Evolutionary conservation across 441 rosid genomes (phyloP).

Genomic region (Brassica balearica): DNA sequence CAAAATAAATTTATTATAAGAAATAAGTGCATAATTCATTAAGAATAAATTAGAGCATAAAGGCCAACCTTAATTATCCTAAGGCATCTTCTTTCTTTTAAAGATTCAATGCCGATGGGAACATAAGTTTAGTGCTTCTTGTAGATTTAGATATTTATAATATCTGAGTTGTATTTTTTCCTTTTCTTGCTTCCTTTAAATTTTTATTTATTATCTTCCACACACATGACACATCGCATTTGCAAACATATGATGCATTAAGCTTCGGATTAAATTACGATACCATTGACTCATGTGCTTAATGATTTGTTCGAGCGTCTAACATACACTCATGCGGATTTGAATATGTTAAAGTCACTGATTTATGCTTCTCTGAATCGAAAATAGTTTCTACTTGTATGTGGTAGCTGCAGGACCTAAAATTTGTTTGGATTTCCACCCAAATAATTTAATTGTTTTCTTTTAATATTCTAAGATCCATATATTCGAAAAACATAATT

Average conservation of each 20-base stretch:
- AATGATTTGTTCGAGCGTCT: constrained; percentile 2
- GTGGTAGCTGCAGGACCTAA: background rate
- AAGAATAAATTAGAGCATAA: constrained; percentile 32
- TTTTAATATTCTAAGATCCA: background rate
- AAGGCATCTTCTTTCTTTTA: constrained; percentile 43
- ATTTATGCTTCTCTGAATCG: background rate
- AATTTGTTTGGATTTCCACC: background rate
- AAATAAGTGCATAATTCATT: constrained; percentile 21
- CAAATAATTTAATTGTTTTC: background rate
- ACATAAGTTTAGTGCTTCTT: constrained; percentile 39
- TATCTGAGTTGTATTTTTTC: background rate
- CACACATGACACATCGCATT: background rate
- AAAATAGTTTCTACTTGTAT: background rate
- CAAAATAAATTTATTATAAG: constrained; percentile 16
- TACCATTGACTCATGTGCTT: constrained; percentile 19
- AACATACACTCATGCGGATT: constrained; percentile 8
- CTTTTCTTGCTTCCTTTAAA: background rate
- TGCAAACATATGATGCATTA: constrained; percentile 3
- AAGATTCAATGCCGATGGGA: constrained; percentile 43
- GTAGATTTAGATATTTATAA: constrained; percentile 38
- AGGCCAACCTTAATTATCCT: constrained; percentile 45
- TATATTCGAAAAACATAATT: background rate
- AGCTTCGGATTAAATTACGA: constrained; percentile 2
- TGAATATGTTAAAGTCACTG: background rate
- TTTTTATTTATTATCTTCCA: constrained; percentile 5